Percentiles rank a stretch among this genome's conserved stretches.
These are phyloP conservation scores for Pleurostoma richardsiae DNA, from an alignment of 2,329 filamentous ascomycete genomes.

Conservation along the genomic window DNA sequence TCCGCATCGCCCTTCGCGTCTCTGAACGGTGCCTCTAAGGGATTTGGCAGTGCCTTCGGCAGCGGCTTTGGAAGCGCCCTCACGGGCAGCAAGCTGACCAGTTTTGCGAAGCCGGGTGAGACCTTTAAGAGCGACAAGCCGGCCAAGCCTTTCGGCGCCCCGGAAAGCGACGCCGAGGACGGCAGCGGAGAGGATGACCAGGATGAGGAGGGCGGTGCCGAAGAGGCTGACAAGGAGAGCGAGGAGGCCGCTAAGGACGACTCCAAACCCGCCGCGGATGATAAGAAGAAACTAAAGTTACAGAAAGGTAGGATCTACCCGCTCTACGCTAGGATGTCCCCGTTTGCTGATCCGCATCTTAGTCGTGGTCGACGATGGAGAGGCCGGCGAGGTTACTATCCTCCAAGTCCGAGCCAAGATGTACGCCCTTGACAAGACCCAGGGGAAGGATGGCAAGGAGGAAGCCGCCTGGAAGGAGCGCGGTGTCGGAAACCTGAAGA, in stretches of 20 bases:
- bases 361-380: slow-evolving; percentile 78
- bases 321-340: too few species aligned
- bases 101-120: slow-evolving; percentile 63
- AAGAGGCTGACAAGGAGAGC: slow-evolving; percentile 35
- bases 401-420: slow-evolving; percentile 78
- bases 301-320: slow-evolving; percentile 57
- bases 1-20: slow-evolving; percentile 42
- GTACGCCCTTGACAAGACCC: slow-evolving; percentile 64
- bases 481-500: slow-evolving; percentile 75
- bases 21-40: slow-evolving; percentile 25
- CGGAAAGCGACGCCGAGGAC: slow-evolving; percentile 59
- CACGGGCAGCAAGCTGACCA: slow-evolving; percentile 46
- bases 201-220: slow-evolving; percentile 32
- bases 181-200: slow-evolving; percentile 36
- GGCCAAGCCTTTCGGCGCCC: slow-evolving; percentile 71
- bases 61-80: slow-evolving; percentile 27
- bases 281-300: slow-evolving; percentile 61
- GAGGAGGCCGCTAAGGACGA: slow-evolving; percentile 47
- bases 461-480: slow-evolving; percentile 83
- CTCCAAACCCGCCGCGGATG: slow-evolving; percentile 42
- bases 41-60: slow-evolving; percentile 39
- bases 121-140: slow-evolving; percentile 54
- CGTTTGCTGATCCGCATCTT: background rate
- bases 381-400: slow-evolving; percentile 73
- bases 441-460: slow-evolving; percentile 19